These are phyloP conservation scores for Lentinula aciculospora DNA, from an alignment of 768 basidiomycete genomes.

Conservation along the genomic window DNA sequence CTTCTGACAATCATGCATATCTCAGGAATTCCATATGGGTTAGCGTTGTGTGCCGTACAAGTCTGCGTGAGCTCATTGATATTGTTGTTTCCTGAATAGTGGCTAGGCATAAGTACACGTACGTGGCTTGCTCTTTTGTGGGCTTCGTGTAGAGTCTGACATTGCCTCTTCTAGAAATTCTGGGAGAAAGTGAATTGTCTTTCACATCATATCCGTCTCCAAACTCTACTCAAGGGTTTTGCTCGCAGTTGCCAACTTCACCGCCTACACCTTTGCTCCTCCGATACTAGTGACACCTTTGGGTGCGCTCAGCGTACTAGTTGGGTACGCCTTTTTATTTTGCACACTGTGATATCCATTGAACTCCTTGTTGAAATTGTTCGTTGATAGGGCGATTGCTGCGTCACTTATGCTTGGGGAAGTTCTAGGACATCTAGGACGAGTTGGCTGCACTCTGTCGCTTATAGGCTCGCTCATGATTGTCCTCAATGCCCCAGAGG, in stretches of 20 bases:
- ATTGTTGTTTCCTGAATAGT: constrained; percentile 22
- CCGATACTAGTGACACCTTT: constrained; percentile 95
- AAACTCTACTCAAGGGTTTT: background rate
- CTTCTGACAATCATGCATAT: constrained; percentile 83
- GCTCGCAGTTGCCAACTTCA: constrained; percentile 77
- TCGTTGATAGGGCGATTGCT: constrained; percentile 67
- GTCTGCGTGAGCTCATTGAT: background rate
- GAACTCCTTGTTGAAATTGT: too few relatives aligned
- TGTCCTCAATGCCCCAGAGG: constrained; percentile 93
- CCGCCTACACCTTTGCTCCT: constrained; percentile 96
- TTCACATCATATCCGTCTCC: background rate
- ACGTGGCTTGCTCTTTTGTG: constrained; percentile 22
- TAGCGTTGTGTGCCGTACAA: background rate
- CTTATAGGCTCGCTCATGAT: constrained; percentile 89
- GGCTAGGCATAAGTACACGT: constrained; percentile 93
- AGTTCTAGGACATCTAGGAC: constrained; percentile 88
- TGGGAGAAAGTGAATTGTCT: constrained; percentile 73
- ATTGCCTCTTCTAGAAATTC: constrained; percentile 56
- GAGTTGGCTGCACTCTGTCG: constrained; percentile 80
- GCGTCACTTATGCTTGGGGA: constrained; percentile 92
- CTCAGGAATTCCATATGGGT: constrained; percentile 86
- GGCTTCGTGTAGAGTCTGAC: background rate
- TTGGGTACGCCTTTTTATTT: constrained; percentile 61
- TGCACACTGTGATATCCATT: background rate
- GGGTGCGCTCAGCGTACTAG: constrained; percentile 93